Conservation (phyloP, 1,284 basidiomycete species). For the Sanghuangporus baumii region DNA sequence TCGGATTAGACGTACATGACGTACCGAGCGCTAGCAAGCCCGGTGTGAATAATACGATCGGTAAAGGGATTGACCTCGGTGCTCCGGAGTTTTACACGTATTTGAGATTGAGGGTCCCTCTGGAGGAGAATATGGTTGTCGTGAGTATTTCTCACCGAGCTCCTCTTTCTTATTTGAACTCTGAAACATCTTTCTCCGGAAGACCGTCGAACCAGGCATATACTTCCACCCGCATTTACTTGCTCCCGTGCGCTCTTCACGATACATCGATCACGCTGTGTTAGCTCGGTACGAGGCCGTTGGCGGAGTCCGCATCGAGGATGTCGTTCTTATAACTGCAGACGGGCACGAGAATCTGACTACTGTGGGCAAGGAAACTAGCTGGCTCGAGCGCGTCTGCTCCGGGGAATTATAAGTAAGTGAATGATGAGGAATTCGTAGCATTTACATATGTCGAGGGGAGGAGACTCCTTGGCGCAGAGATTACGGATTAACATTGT, state of each 20-base stretch:
- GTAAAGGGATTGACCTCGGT: constrained; percentile 36
- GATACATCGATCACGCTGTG: constrained; percentile 65
- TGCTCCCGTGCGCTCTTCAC: constrained; percentile 59
- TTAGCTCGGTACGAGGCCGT: constrained; percentile 71
- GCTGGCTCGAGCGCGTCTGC: constrained; percentile 75
- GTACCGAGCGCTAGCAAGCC: constrained; percentile 73
- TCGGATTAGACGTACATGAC: constrained; percentile 88
- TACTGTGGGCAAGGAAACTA: constrained; percentile 70
- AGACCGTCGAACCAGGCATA: constrained; percentile 86
- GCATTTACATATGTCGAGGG: too few relatives aligned
- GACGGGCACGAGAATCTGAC: constrained; percentile 74
- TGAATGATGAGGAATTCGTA: not conserved
- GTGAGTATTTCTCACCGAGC: constrained; percentile 36
- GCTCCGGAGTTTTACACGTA: constrained; percentile 70
- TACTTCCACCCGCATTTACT: constrained; percentile 82
- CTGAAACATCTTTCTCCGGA: constrained; percentile 5
- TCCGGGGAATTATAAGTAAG: constrained; percentile 46
- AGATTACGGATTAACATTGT: too few relatives aligned
- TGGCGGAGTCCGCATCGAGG: constrained; percentile 88
- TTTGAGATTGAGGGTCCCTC: constrained; percentile 66
- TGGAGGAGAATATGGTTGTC: constrained; percentile 79
- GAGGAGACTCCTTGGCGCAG: too few relatives aligned
- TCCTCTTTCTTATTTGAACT: constrained; percentile 1
- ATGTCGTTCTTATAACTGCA: constrained; percentile 72
- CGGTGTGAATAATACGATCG: constrained; percentile 42